Evolutionary conservation across 768 basidiomycete species (phyloP), one percentile per base, ranked within the genome.

Genomic region (Antrodiella citrinella): DNA sequence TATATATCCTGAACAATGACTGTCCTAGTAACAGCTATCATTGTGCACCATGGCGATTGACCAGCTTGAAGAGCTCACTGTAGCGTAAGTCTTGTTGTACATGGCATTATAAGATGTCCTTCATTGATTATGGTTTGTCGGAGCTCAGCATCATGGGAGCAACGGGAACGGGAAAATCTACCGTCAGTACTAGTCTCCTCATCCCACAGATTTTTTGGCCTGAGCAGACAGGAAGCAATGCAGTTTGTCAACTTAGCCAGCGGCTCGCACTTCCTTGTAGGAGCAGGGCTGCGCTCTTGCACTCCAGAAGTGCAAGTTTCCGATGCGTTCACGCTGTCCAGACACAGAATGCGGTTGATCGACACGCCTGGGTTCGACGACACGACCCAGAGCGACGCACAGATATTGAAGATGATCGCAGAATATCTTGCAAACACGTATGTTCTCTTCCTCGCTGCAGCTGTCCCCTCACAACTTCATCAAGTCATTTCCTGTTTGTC

Each of bases 311-410:
- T 82, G 2, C 70, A 74, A 51, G 62, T 69, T 3, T 68, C 76
- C 0, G 52, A 67, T 7, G 62, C 74, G 0, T 77, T 81, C 58
- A 54, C 65, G 26, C 57, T 79, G n/a, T 68, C 72, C 41, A 74
- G 72, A 2, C 65, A 62, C 10, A 58, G 51, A 12, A 64, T 81
- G 35, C 72, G 64, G 0, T 59, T 82, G 15, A 72, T 82, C 44
- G 81, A 82, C 56, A 81, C 80, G 0, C 80, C 81, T 0, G 81
- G 81, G 3, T 81, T 82, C 50, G 79, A 80, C 54, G 78, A 81
- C 56, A 75, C 78, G 1, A 25, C 25, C 18, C 50, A 48, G 47
- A 56, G 38, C 21, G 59, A 62, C 50, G 26, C 46, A 10, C 56
- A 59, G 15, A 54, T 59, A 30, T 44, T 58, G 35, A 48, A 43